Evolutionary conservation across 2,329 filamentous ascomycete genomes (phyloP), one percentile per base, ranked within the genome.

Genomic region (Talaromyces sp.): DNA sequence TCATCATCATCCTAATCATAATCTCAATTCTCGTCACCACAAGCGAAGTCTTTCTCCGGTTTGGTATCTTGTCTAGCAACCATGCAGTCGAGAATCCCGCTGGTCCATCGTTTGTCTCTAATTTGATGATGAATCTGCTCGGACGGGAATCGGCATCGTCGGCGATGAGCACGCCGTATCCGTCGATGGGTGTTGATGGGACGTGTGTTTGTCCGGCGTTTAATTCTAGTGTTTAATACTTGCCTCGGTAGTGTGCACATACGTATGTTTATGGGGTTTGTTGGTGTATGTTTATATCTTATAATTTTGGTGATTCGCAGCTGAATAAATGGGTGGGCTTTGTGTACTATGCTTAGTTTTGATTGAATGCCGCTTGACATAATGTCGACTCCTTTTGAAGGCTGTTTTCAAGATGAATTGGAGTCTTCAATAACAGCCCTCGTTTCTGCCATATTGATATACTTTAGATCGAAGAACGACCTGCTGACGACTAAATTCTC

Each of bases 1-100:
- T 99, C 77, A 90, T 98, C 77, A 99, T 99, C 73, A 85, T 97
- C 54, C 86, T 99, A 54, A 99, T 99, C 74, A 79, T 96, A 56
- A 82, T 98, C 70, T 94, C 90, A 74, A 98, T 99, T 73, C 82
- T 93, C 61, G 92, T 99, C 62, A 98, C 95, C 1, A 90, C 92
- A 60, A 89, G 90, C 3, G 95, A 99, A 79, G 94, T 98, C 9
- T 87, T 90, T 63, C 81, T 99, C 60, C 86, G 95, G 7, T 98
- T 98, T 74, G 88, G 84, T 33, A 90, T 97, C 62, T 80, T 97
- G 61, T 75, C 77, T 19, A 68, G 75, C 25, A 71, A 73, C 25
- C 64, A 66, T 49, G 31, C 64, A 41, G 68, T 13, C 25, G 69
- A 10, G 22, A 52, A 63, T 22, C 56, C 65, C 17, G 62, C 69